Evolutionary conservation across 2,329 filamentous ascomycete genomes (phyloP), one percentile per base, ranked within the genome.

Genomic region (Mycosphaerelloides madeirae): DNA sequence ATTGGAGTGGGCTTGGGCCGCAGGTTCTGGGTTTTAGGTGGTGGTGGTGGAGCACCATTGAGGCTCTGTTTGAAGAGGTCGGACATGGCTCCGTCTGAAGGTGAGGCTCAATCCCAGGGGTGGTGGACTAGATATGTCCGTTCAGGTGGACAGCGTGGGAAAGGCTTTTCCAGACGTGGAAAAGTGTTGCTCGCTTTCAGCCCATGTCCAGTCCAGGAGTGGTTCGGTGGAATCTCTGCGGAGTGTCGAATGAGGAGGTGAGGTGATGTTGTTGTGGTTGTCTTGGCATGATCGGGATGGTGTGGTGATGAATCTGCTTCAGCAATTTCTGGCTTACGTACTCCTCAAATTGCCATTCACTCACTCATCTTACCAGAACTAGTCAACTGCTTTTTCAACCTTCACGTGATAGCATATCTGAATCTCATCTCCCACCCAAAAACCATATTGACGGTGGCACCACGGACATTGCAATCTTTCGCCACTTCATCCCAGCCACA

Each of bases 51-150:
- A 18, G 32, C 31, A 29, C 39, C 38, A 18, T 54, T 41, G 18
- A 49, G 46, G 45, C 45, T 56, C 39, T 55, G 50, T 41, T 55
- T 48, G 11, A 60, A 52, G 38, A 59, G 51, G 41, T 59, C 53
- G 20, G 58, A 59, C 58, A 60, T 62, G 19, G 31, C 31, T 25
- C 22, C 22, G 22, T 25, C 22, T 9, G 22, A 43, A 47, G 55
- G 39, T 38, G 18, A 11, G 34, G 31, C 31, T 25, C 22, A 9
- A 25, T 9, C n/a, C n/a, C n/a, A n/a, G n/a, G n/a, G n/a, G n/a
- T n/a, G n/a, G n/a, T n/a, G n/a, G n/a, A n/a, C n/a, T n/a, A n/a
- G n/a, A n/a, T n/a, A n/a, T n/a, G n/a, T n/a, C n/a, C n/a, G n/a
- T n/a, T n/a, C n/a, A n/a, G n/a, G n/a, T n/a, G n/a, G n/a, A n/a